phyloP scores from a whole-genome alignment of 192 early-diverging fungal genomes.

The Allomyces macrogynus region DNA sequence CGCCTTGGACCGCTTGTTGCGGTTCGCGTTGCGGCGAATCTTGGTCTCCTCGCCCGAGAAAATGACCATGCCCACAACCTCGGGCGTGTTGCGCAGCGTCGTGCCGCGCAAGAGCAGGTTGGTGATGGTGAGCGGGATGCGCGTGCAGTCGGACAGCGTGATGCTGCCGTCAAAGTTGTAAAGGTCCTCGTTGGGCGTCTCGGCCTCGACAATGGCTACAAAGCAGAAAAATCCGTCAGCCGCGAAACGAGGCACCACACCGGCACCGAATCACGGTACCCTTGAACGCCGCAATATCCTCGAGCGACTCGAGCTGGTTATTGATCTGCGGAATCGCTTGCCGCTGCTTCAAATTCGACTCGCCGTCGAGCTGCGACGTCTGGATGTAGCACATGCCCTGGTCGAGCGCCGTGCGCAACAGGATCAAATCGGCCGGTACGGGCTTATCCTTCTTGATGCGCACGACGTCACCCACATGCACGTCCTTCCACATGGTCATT shows the following conservation, averaged over 20 bases:
- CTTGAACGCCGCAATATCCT: conserved; percentile 22
- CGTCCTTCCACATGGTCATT: conserved; percentile 28
- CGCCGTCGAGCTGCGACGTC: conserved; percentile 70
- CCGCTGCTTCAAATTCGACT: conserved; percentile 72
- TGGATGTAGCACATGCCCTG: conserved; percentile 69
- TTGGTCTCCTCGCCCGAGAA: conserved; percentile 35
- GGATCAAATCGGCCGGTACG: conserved; percentile 60
- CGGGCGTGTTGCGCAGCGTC: conserved; percentile 59
- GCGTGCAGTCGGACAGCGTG: conserved; percentile 3
- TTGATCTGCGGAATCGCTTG: conserved; percentile 45
- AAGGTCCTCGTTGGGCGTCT: conserved; percentile 55
- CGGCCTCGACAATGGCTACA: conserved; percentile 26
- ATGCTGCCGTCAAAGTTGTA: conserved; percentile 70
- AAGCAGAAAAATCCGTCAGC: no score
- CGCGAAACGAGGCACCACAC: conserved; percentile 6
- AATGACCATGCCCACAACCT: conserved; percentile 49
- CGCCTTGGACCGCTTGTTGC: conserved; percentile 34
- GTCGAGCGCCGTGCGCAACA: conserved; percentile 43
- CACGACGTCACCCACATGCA: conserved; percentile 60
- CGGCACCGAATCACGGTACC: conserved; percentile 19
- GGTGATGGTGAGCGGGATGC: conserved; percentile 49
- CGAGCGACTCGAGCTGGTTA: conserved; percentile 17
- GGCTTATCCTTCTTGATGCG: conserved; percentile 54
- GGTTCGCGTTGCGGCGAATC: conserved; percentile 23
- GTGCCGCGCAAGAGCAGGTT: conserved; percentile 73